Conservation (phyloP, 306 rosid genomes). For the Ceratonia siliqua region DNA sequence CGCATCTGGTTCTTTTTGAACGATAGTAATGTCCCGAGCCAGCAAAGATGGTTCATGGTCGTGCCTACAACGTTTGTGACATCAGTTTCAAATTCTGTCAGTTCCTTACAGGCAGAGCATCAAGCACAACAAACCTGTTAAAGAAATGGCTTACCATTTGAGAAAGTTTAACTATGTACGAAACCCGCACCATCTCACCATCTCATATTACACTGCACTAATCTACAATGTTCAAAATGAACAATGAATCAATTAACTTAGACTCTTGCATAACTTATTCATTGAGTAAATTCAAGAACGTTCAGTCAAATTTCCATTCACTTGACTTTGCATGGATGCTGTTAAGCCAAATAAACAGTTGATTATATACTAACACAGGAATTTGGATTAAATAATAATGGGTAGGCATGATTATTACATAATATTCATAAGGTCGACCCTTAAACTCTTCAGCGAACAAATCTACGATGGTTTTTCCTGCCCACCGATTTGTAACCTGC, state of each 20-base stretch:
- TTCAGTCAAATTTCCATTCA: neutral
- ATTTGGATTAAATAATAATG: neutral
- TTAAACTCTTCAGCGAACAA: constrained; percentile 81
- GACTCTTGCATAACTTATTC: neutral
- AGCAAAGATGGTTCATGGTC: constrained; percentile 92
- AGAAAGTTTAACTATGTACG: constrained; percentile 59
- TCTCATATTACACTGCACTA: constrained; percentile 52
- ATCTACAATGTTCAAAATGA: constrained; percentile 9
- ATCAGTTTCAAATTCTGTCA: constrained; percentile 44
- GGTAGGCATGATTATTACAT: constrained; percentile 42
- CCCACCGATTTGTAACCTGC: constrained; percentile 85
- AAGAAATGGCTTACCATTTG: constrained; percentile 83
- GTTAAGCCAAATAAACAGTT: neutral
- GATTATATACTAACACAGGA: neutral
- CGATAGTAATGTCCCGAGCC: constrained; percentile 65
- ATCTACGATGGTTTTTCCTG: constrained; percentile 76
- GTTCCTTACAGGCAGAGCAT: constrained; percentile 20
- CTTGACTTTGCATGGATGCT: neutral
- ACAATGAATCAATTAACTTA: constrained; percentile 27
- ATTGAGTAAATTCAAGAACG: neutral
- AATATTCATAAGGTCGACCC: constrained; percentile 78
- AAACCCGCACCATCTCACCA: constrained; percentile 42
- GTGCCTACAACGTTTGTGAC: constrained; percentile 57
- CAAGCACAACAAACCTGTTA: constrained; percentile 63
- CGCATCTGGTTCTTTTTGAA: constrained; percentile 61